Base-by-base conservation (phyloP, 371 early-diverging fungal species). In the Zychaea mexicana region DNA sequence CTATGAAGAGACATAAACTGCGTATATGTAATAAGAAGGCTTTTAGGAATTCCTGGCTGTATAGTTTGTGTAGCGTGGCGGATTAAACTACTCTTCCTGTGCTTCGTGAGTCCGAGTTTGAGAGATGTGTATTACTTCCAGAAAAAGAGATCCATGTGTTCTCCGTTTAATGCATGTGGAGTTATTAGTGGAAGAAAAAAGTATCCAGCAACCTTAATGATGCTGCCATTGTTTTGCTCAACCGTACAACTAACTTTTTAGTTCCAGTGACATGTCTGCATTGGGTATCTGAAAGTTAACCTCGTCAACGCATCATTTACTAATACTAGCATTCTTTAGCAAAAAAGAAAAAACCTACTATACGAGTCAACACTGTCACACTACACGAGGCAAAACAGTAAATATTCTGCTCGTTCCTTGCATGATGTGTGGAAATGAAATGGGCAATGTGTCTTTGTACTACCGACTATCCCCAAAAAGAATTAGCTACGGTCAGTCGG, bases 361-460 rank as follows among this genome's bases (percentile, higher is more conserved):
- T n/a, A n/a, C n/a, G n/a, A 36, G 38, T 36, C 38, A 36, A 36
- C 7, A 36, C 15, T 36, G 38, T 36, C 38, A 36, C 38, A 15
- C 38, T 7, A 24, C 49, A 49, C 49, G 24, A 49, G 42, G n/a
- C 21, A 24, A 49, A 13, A 22, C 2, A 17, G n/a, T n/a, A n/a
- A 49, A 49, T 49, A 49, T 49, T 49, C 49, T 49, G 49, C n/a
- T 22, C n/a, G 22, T 49, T 49, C 49, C 49, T 49, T 19, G 9
- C 22, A 49, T 22, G 49, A 49, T 49, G 26, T 12, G 24, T 49
- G 49, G 42, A 49, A 49, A 49, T 49, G 49, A 49, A 49, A 49
- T n/a, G 24, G 3, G 49, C 22, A 22, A 49, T 49, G n/a, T 9
- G 49, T 19, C 4, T 24, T 49, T 49, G 49, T 49, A 24, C 49